Percentiles rank a stretch among this genome's conserved stretches.
Conservation (phyloP, 108 stramenopile species). For the Cyclostephanos tholiformis region DNA sequence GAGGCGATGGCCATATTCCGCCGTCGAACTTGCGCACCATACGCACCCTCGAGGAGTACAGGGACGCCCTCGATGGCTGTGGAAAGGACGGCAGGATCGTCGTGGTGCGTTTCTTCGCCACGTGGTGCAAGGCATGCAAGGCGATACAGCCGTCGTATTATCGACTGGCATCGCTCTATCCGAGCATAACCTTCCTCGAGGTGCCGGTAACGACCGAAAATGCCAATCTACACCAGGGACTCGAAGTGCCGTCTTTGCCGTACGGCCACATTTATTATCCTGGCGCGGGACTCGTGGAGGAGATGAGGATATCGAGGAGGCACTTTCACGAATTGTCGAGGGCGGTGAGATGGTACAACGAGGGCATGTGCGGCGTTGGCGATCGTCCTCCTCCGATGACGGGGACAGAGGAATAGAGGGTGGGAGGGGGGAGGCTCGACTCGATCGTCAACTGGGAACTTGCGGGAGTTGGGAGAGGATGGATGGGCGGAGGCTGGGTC, state of each 20-base stretch:
- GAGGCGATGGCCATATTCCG: not conserved
- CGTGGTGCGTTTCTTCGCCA: conserved; percentile 67
- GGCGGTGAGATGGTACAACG: conserved; percentile 46
- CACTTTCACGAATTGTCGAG: conserved; percentile 44
- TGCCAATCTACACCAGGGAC: conserved; percentile 73
- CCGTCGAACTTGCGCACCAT: conserved; percentile 49
- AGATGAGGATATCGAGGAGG: conserved; percentile 57
- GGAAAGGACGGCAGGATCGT: conserved; percentile 48
- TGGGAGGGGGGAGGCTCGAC: no score
- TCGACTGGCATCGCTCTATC: conserved; percentile 49
- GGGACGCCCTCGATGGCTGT: conserved; percentile 52
- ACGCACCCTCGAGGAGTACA: conserved; percentile 64
- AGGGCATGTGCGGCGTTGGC: conserved; percentile 29
- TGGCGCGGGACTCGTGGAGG: conserved; percentile 68
- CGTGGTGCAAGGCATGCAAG: conserved; percentile 79
- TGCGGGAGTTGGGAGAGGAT: no score
- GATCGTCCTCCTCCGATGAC: conserved; percentile 10
- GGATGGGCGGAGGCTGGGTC: no score
- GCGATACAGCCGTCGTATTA: conserved; percentile 67
- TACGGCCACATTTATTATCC: conserved; percentile 76
- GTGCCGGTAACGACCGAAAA: conserved; percentile 75
- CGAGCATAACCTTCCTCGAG: conserved; percentile 62
- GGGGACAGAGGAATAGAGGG: not conserved
- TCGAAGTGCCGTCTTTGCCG: conserved; percentile 60
- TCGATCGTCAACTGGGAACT: no score